Percentiles rank a stretch among this genome's conserved stretches.
Conservation (phyloP, 257 asterid genomes). For the Haberlea rhodopensis region DNA sequence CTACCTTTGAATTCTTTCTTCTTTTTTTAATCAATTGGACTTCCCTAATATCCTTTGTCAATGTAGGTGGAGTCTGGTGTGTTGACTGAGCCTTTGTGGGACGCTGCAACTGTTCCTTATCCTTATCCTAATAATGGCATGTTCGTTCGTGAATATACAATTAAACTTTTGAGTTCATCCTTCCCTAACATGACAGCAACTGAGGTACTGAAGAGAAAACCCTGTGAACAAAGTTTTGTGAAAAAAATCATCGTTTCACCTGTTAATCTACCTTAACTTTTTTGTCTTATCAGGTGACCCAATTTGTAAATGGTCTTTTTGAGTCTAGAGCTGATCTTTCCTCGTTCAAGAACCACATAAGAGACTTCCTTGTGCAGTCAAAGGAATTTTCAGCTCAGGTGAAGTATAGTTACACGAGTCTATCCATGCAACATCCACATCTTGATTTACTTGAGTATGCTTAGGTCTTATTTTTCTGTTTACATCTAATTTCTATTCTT, state of each 20-base stretch:
- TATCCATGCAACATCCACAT: conserved; percentile 1
- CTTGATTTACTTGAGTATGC: conserved; percentile 12
- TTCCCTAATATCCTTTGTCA: conserved; percentile 16
- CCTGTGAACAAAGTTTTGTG: conserved; percentile 5
- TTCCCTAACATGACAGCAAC: conserved; percentile 92
- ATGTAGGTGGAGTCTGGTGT: conserved; percentile 68
- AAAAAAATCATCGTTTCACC: neutral
- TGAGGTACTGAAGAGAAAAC: conserved; percentile 55
- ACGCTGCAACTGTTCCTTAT: conserved; percentile 63
- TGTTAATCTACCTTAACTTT: neutral
- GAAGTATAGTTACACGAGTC: conserved; percentile 4
- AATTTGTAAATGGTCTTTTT: conserved; percentile 79
- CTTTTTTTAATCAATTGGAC: conserved; percentile 1
- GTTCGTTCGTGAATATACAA: conserved; percentile 81
- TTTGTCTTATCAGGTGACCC: conserved; percentile 60
- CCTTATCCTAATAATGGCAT: conserved; percentile 67
- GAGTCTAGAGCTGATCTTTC: conserved; percentile 68
- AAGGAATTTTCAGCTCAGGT: conserved; percentile 99
- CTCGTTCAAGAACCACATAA: conserved; percentile 74
- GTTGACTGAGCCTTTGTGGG: conserved; percentile 91
- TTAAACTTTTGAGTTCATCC: conserved; percentile 79
- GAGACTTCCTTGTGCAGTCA: conserved; percentile 96
- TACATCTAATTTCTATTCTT: neutral
- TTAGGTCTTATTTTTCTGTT: neutral
- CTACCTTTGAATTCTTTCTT: neutral